These are phyloP conservation scores for Phytophthora tubulina DNA, from an alignment of 352 stramenopile genomes.

Conservation along the genomic window DNA sequence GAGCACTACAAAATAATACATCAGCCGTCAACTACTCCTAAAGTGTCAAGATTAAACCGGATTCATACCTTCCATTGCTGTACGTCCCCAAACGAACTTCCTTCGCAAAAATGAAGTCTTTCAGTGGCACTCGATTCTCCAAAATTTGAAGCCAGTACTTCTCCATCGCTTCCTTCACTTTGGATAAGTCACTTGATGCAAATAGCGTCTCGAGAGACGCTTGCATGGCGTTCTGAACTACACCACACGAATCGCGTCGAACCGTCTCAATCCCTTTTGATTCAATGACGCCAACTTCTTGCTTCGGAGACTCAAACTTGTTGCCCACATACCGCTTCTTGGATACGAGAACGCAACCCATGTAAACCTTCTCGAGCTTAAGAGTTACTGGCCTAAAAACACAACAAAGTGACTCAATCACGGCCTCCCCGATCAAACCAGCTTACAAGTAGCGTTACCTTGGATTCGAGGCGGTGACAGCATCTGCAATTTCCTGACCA, in stretches of 20 bases:
- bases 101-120: constrained; percentile 88
- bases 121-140: constrained; percentile 66
- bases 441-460: constrained; percentile 41
- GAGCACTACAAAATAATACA: constrained; percentile 52
- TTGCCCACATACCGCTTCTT: constrained; percentile 96
- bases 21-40: constrained; percentile 1
- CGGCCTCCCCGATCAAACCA: background rate
- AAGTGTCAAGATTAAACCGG: background rate
- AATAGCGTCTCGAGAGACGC: constrained; percentile 74
- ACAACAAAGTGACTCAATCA: background rate
- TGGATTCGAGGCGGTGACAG: constrained; percentile 89
- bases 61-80: constrained; percentile 53
- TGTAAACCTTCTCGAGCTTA: constrained; percentile 94
- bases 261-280: constrained; percentile 95
- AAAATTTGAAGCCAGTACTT: constrained; percentile 78
- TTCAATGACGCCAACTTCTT: constrained; percentile 75
- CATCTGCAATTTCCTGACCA: constrained; percentile 90
- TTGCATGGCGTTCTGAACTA: constrained; percentile 85
- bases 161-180: constrained; percentile 70
- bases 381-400: constrained; percentile 71
- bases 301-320: constrained; percentile 79
- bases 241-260: constrained; percentile 92
- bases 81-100: constrained; percentile 91
- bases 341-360: constrained; percentile 92
- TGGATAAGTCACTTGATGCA: constrained; percentile 71